Percentiles rank a stretch among this genome's conserved stretches.
Evolutionary conservation across 139 green algal species (phyloP).

Genomic region (Astrephomene gubernaculifera): DNA sequence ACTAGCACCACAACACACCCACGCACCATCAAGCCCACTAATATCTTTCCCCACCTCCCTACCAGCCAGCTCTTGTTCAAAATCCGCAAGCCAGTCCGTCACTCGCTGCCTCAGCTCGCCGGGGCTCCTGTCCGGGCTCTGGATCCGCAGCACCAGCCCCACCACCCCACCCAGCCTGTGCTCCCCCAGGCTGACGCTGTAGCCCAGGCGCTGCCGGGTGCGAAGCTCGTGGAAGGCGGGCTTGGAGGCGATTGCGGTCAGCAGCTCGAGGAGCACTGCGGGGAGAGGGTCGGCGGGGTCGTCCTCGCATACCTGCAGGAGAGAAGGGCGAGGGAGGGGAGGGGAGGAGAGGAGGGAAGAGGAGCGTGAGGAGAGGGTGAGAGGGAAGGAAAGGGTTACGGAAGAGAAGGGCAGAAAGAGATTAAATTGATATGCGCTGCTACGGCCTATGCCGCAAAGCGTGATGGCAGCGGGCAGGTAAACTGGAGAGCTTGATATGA

Average conservation of each 20-base stretch:
- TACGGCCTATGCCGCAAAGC: too few relatives aligned
- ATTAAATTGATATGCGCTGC: too few relatives aligned
- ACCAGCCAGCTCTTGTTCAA: conserved; percentile 40
- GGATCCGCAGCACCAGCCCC: conserved; percentile 48
- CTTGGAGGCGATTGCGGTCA: conserved; percentile 54
- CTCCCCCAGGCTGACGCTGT: conserved; percentile 41
- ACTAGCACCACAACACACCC: too few relatives aligned
- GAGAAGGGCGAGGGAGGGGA: background rate
- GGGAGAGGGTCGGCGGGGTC: background rate
- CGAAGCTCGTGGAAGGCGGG: conserved; percentile 66
- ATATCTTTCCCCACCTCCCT: background rate
- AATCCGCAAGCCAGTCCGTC: conserved; percentile 50
- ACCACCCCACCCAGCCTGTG: conserved; percentile 42
- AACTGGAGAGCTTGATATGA: too few relatives aligned
- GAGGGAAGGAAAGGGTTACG: background rate
- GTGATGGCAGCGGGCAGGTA: too few relatives aligned
- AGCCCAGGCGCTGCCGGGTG: conserved; percentile 65
- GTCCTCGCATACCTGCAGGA: conserved; percentile 13
- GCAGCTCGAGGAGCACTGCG: conserved; percentile 45
- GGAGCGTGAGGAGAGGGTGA: background rate
- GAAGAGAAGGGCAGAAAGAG: too few relatives aligned
- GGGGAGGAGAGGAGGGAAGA: background rate
- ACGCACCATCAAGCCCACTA: too few relatives aligned
- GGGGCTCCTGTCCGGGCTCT: conserved; percentile 35
- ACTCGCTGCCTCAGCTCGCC: conserved; percentile 30